Base-by-base conservation (phyloP, 75 land plant genomes). In the Selaginella tamariscina region DNA sequence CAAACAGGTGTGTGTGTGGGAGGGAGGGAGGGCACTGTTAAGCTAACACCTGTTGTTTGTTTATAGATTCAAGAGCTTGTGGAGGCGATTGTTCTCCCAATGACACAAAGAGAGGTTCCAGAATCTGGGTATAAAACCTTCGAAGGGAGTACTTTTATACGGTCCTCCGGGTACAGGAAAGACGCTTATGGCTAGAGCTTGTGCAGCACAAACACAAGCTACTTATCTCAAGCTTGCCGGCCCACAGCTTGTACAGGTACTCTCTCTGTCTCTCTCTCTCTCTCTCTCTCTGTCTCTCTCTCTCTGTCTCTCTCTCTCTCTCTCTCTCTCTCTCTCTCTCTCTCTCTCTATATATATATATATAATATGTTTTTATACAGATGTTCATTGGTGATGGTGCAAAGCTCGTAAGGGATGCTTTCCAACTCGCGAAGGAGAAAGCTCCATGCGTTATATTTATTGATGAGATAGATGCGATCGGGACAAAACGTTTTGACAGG, bases 371-470 rank as follows among this genome's bases (percentile, higher is more conserved):
- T 64, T 73, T 22, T 18, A 24, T 44, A 27, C 69, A 94, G 98
- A 94, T 94, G 98, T 94, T 94, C 66, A 94, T 94, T 75, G 98
- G 98, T 56, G 98, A 94, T 83, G 98, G 98, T 59, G 98, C 96
- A 31, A 94, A 94, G 72, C 96, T 94, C 67, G 98, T 94, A 5
- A 83, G 98, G 68, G 98, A 94, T 84, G 98, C 98, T 2, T 94
- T 94, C 72, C 96, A 79, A 68, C 91, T 94, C 65, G 98, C 98
- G 21, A 94, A 94, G 70, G 98, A 94, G 68, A 94, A 94, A 67
- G 81, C 98, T 49, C 96, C 98, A 11, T 94, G 98, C 70, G 90
- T 94, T 33, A 94, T 94, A 13, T 94, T 94, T 72, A 94, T 94
- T 15, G 98, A 94, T 80, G 98, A 94, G 70, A 85, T 94, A 67